Conservation (phyloP, 495 filamentous ascomycete genomes). For the Niebla homalea region DNA sequence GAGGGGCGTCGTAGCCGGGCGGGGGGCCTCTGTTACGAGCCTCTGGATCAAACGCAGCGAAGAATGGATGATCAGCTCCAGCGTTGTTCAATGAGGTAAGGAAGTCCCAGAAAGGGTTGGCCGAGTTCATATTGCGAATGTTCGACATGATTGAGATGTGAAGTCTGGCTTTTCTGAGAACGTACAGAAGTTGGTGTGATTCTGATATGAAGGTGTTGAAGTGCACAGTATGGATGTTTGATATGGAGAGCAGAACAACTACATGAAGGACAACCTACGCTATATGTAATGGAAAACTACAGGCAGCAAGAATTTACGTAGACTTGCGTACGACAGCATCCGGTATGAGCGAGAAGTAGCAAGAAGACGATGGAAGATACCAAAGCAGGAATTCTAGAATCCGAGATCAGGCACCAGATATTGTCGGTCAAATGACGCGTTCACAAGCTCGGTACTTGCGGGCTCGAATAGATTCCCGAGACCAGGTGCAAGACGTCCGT, state of each 20-base stretch:
- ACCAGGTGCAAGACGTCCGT: too few species aligned
- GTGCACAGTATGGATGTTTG: neutral
- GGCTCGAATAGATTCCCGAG: too few species aligned
- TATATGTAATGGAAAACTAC: slow-evolving; percentile 14
- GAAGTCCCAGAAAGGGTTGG: slow-evolving; percentile 26
- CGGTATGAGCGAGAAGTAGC: neutral
- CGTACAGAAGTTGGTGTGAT: neutral
- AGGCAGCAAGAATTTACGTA: slow-evolving; percentile 15
- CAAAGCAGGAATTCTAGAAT: neutral
- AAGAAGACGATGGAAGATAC: slow-evolving; percentile 8
- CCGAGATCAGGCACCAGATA: neutral
- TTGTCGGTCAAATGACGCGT: neutral
- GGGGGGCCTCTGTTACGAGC: slow-evolving; percentile 10
- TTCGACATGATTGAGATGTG: slow-evolving; percentile 4
- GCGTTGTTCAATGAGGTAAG: slow-evolving; percentile 20
- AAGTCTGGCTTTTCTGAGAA: too few species aligned
- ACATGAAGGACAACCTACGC: slow-evolving; percentile 10
- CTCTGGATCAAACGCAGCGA: slow-evolving; percentile 19
- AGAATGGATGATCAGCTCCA: slow-evolving; percentile 25
- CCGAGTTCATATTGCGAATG: slow-evolving; percentile 26
- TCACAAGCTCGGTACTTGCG: too few species aligned
- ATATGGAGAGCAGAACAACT: neutral
- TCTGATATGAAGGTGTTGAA: neutral
- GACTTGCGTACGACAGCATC: neutral
- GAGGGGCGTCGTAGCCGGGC: neutral